Percentiles rank a stretch among this genome's conserved stretches.
phyloP scores from a whole-genome alignment of 2,329 filamentous ascomycete genomes.

The Myriosclerotinia scirpicola region DNA sequence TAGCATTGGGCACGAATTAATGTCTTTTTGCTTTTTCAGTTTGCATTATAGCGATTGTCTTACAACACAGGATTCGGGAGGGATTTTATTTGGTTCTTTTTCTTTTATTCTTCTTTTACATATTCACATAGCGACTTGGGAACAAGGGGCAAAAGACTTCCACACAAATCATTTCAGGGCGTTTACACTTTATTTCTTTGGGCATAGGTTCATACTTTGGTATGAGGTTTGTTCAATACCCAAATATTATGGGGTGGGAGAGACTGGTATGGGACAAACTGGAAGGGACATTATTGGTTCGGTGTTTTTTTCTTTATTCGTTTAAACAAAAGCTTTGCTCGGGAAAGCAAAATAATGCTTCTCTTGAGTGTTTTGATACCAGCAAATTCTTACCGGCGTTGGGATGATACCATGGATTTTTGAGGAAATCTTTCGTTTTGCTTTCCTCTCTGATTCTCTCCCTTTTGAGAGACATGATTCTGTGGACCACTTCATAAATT shows the following conservation, averaged over 20 bases:
- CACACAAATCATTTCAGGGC: slow-evolving; percentile 19
- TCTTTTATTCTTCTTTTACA: slow-evolving; percentile 16
- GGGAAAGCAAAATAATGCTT: slow-evolving; percentile 30
- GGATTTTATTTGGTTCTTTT: slow-evolving; percentile 11
- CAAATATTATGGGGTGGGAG: slow-evolving; percentile 7
- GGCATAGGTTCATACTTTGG: slow-evolving; percentile 16
- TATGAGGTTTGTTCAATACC: slow-evolving; percentile 16
- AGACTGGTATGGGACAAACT: slow-evolving; percentile 17
- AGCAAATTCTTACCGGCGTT: slow-evolving; percentile 31
- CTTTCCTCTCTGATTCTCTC: slow-evolving; percentile 19
- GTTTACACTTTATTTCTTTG: slow-evolving; percentile 14
- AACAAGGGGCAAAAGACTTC: slow-evolving; percentile 1
- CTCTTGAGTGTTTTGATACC: slow-evolving; percentile 31
- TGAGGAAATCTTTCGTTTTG: slow-evolving; percentile 19
- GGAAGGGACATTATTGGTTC: slow-evolving; percentile 18
- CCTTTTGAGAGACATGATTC: slow-evolving; percentile 1
- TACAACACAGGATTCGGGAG: slow-evolving; percentile 14
- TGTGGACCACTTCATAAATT: not conserved
- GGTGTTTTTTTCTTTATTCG: slow-evolving; percentile 13
- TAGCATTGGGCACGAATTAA: slow-evolving; percentile 31
- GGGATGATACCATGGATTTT: slow-evolving; percentile 39
- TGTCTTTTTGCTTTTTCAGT: slow-evolving; percentile 35
- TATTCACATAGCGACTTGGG: slow-evolving; percentile 19
- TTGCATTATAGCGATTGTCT: slow-evolving; percentile 27
- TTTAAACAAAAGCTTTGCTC: slow-evolving; percentile 21